phyloP scores from a whole-genome alignment of 169 alveolate species.

The Plasmodium cynomolgi region DNA sequence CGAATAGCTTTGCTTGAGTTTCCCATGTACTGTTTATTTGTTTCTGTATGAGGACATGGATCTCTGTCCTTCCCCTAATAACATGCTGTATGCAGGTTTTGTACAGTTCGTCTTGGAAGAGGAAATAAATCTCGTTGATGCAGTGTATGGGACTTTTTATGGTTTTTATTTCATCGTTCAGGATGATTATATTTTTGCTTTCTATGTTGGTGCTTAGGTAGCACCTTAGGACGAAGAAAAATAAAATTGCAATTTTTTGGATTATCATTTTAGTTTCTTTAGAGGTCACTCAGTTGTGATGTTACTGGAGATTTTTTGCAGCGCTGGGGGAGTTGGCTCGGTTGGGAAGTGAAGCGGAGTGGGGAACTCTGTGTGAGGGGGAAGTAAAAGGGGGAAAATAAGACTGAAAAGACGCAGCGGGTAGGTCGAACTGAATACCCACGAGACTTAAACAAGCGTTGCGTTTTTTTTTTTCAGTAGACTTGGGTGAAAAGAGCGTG shows the following conservation, averaged over 20 bases:
- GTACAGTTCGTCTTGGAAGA: neutral
- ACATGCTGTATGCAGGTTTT: neutral
- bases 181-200: neutral
- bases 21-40: neutral
- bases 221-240: neutral
- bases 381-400: neutral
- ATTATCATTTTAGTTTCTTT: neutral
- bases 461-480: neutral
- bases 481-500: neutral
- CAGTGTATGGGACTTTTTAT: neutral
- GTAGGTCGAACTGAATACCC: neutral
- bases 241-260: neutral
- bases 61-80: neutral
- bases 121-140: neutral
- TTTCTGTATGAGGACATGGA: conserved; percentile 15
- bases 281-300: neutral
- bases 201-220: neutral
- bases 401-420: neutral
- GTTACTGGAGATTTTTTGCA: neutral
- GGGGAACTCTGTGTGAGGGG: neutral
- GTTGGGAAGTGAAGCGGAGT: neutral
- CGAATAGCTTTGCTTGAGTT: neutral
- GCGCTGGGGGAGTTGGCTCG: neutral
- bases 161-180: neutral
- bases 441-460: neutral